Base-by-base conservation (phyloP, 2,329 filamentous ascomycete species). In the Nannizziopsis arthrosporioides region DNA sequence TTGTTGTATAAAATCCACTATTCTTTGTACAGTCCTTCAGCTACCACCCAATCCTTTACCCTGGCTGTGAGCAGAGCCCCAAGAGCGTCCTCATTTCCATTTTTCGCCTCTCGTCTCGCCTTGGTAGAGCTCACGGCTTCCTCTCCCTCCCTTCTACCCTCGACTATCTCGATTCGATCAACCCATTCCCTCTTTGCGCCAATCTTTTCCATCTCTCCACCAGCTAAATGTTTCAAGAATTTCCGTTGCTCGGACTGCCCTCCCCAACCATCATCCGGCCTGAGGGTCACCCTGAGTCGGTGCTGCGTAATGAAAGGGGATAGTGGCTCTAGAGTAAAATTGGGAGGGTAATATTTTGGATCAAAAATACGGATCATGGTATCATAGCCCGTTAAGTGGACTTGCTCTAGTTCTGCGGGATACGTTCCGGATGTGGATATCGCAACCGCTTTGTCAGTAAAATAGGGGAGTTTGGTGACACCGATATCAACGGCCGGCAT, bases 331-430 rank as follows among this genome's bases (percentile, higher is more conserved):
- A 73, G 56, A 2, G 62, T 70, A 45, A 70, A 64, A 7, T 63
- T 56, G 7, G 68, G 66, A 2, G 70, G 68, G 44, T 73, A 73
- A 54, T 73, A 73, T 52, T 71, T 72, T 5, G 67, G 54, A 53
- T 72, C 62, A 55, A 73, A 69, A 44, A 73, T 69, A 12, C 71
- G 68, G 37, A 70, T 64, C 49, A 73, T 51, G 1, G 71, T 73
- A 57, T 73, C 71, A 53, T 68, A 73, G 18, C 71, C 71, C 1
- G 63, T 70, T 17, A 73, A 60, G 60, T 73, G 71, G 34, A 72
- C 62, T 55, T 73, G 71, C 54, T 71, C 61, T 9, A 65, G 45
- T 3, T 58, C 52, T 2, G 46, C 30, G 0, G 66, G 58, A 52
- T 72, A 72, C 9, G 59, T 37, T 17, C 51, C 35, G 3, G 63